These are phyloP conservation scores for Diaporthe batatas DNA, from an alignment of 2,329 filamentous ascomycete genomes.

Conservation along the genomic window DNA sequence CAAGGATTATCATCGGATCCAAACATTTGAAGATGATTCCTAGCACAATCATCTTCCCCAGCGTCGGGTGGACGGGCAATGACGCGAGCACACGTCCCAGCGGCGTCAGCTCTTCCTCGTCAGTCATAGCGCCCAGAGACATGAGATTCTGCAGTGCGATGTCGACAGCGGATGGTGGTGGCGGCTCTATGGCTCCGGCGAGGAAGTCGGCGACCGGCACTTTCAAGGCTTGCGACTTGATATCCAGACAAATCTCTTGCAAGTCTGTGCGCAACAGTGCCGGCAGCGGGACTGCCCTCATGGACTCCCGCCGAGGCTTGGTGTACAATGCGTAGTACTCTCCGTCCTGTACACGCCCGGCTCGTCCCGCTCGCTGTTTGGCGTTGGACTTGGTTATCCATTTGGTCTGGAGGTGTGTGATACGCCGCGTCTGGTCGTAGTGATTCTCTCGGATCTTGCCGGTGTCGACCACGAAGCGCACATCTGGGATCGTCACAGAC, in stretches of 20 bases:
- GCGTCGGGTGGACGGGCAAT: slow-evolving; percentile 57
- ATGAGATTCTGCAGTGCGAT: slow-evolving; percentile 55
- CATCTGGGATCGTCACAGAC: slow-evolving; percentile 64
- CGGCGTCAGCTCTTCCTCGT: slow-evolving; percentile 57
- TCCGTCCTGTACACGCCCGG: slow-evolving; percentile 61
- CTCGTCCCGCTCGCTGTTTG: slow-evolving; percentile 62
- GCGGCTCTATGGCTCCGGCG: slow-evolving; percentile 59
- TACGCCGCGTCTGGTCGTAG: slow-evolving; percentile 56
- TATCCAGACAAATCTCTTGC: slow-evolving; percentile 58
- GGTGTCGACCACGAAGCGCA: slow-evolving; percentile 62
- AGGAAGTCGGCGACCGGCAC: slow-evolving; percentile 57
- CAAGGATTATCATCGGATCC: slow-evolving; percentile 62
- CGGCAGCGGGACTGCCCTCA: slow-evolving; percentile 50
- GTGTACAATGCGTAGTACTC: slow-evolving; percentile 63
- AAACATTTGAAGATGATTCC: slow-evolving; percentile 65
- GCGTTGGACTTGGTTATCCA: slow-evolving; percentile 63
- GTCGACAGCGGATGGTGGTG: slow-evolving; percentile 52
- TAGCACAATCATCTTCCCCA: slow-evolving; percentile 64
- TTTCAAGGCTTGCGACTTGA: slow-evolving; percentile 55
- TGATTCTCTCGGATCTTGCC: slow-evolving; percentile 54
- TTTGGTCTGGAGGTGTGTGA: slow-evolving; percentile 54
- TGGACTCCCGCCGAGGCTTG: slow-evolving; percentile 45
- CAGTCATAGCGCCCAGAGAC: slow-evolving; percentile 57
- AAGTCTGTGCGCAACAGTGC: slow-evolving; percentile 60
- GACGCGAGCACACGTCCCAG: slow-evolving; percentile 53